These are phyloP conservation scores for Macadamia integrifolia DNA, from an alignment of 164 flowering plant species.

Conservation along the genomic window DNA sequence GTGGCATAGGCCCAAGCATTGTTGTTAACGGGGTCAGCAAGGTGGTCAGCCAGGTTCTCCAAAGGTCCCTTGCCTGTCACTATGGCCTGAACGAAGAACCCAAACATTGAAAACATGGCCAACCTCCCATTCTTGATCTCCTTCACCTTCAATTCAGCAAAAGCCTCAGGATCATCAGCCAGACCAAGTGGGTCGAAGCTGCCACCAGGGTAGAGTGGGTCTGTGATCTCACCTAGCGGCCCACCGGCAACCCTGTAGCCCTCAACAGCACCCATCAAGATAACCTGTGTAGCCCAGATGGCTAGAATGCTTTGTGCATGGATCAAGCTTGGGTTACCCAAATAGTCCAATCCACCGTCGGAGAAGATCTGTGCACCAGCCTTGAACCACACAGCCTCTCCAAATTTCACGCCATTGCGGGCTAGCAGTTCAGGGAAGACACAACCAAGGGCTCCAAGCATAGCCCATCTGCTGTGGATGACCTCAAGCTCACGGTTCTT, in stretches of 20 bases:
- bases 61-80: slow-evolving; percentile 32
- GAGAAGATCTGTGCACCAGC: slow-evolving; percentile 39
- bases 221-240: slow-evolving; percentile 10
- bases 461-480: slow-evolving; percentile 38
- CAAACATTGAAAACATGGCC: neutral
- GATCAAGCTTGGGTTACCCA: slow-evolving; percentile 37
- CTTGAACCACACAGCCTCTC: slow-evolving; percentile 43
- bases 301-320: slow-evolving; percentile 42
- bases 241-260: slow-evolving; percentile 29
- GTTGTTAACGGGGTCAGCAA: slow-evolving; percentile 42
- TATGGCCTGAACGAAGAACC: neutral
- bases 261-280: slow-evolving; percentile 34
- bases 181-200: slow-evolving; percentile 2
- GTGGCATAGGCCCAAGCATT: slow-evolving; percentile 41
- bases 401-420: slow-evolving; percentile 34
- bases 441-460: slow-evolving; percentile 39
- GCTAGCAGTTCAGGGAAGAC: slow-evolving; percentile 36
- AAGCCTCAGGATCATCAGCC: slow-evolving; percentile 1
- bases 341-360: slow-evolving; percentile 37
- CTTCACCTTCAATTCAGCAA: neutral
- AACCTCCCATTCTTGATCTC: neutral
- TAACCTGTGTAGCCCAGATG: slow-evolving; percentile 32
- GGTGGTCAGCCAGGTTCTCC: slow-evolving; percentile 44
- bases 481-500: slow-evolving; percentile 41
- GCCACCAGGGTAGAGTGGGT: neutral